A percentile compares a stretch with the other conserved stretches of the same genome.
These are phyloP conservation scores for Mucor plumbeus DNA, from an alignment of 371 early-diverging fungal species.

Conservation along the genomic window DNA sequence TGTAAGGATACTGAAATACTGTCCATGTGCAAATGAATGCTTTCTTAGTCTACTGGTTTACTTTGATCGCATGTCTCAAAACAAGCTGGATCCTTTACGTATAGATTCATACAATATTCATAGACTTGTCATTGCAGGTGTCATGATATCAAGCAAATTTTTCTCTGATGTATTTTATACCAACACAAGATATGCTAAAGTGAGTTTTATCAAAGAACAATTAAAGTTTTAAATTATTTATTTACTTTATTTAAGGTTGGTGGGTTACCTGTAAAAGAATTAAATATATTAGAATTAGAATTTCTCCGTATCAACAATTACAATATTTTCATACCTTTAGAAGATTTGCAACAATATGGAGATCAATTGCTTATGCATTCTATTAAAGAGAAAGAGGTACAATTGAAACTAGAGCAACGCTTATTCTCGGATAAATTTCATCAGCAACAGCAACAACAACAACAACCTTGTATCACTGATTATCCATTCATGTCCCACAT, in stretches of 20 bases:
- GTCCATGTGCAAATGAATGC: slow-evolving; percentile 77
- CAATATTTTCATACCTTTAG: slow-evolving; percentile 73
- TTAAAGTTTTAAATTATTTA: not conserved
- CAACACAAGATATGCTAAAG: slow-evolving; percentile 83
- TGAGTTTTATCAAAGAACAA: slow-evolving; percentile 17
- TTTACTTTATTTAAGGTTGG: slow-evolving; percentile 74
- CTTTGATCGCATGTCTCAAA: slow-evolving; percentile 69
- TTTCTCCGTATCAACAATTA: slow-evolving; percentile 77
- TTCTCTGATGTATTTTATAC: slow-evolving; percentile 88
- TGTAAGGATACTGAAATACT: slow-evolving; percentile 73
- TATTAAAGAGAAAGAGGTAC: slow-evolving; percentile 24
- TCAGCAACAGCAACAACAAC: not conserved
- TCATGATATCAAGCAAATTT: slow-evolving; percentile 83
- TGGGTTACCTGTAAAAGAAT: slow-evolving; percentile 87
- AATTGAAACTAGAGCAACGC: not conserved
- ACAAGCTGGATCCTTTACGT: slow-evolving; percentile 53
- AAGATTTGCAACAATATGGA: slow-evolving; percentile 84
- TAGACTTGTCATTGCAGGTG: slow-evolving; percentile 79
- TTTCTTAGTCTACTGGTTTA: slow-evolving; percentile 83
- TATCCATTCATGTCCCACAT: slow-evolving; percentile 6
- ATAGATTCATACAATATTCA: slow-evolving; percentile 87
- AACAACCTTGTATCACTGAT: slow-evolving; percentile 4
- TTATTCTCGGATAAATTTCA: not conserved
- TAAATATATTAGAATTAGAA: slow-evolving; percentile 89
- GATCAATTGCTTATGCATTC: slow-evolving; percentile 69